Conservation (phyloP, 345 rosid genomes). For the Dipteronia dyeriana region DNA sequence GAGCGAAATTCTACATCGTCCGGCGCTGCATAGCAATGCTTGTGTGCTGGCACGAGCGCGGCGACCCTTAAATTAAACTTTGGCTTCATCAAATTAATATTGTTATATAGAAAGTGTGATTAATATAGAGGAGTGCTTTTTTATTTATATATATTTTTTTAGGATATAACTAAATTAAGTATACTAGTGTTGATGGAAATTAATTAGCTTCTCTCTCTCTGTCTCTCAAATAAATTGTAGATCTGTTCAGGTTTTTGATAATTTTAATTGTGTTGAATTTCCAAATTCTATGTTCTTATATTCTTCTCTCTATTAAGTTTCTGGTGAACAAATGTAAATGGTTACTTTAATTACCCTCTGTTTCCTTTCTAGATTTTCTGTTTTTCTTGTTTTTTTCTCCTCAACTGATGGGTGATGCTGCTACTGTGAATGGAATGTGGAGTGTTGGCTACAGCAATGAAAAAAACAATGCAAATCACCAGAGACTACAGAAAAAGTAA, state of each 20-base stretch:
- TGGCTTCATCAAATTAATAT: too few relatives aligned
- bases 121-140: constrained; percentile 16
- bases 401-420: background rate
- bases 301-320: background rate
- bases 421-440: background rate
- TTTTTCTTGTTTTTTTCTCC: background rate
- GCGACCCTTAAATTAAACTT: constrained; percentile 20
- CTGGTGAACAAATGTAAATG: background rate
- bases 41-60: constrained; percentile 63
- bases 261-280: background rate
- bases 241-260: constrained; percentile 14
- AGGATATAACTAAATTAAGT: background rate
- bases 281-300: background rate
- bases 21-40: constrained; percentile 84
- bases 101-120: constrained; percentile 24
- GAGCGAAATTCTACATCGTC: constrained; percentile 75
- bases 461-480: background rate
- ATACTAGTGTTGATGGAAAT: constrained; percentile 8
- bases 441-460: background rate
- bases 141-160: background rate
- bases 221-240: constrained; percentile 10
- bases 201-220: background rate
- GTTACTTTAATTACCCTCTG: background rate
- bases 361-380: background rate
- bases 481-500: background rate